A percentile compares a stretch with the other conserved stretches of the same genome.
These are phyloP conservation scores for Phoenix dactylifera DNA, from an alignment of 176 grass and related monocot genomes.

Conservation along the genomic window DNA sequence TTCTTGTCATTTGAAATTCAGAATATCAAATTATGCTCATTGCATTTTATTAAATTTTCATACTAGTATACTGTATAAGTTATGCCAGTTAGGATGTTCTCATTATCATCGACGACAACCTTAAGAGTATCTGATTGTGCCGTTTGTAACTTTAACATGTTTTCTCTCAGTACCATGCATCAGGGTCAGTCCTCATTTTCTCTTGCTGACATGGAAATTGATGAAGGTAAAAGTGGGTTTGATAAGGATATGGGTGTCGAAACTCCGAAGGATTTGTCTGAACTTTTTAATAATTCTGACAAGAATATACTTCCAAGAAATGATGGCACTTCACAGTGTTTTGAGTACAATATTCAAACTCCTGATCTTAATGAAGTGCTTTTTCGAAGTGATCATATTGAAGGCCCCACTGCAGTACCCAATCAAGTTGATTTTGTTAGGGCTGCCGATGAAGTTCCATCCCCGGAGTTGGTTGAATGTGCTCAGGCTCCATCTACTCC, in stretches of 20 bases:
- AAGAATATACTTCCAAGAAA: conserved; percentile 21
- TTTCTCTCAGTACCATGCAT: conserved; percentile 34
- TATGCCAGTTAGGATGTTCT: no score
- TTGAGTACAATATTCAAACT: conserved; percentile 59
- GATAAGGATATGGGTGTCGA: conserved; percentile 35
- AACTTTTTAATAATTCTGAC: conserved; percentile 20
- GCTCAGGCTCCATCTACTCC: conserved; percentile 80
- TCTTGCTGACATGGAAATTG: conserved; percentile 67
- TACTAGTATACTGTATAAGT: no score
- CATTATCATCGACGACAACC: no score
- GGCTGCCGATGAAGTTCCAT: conserved; percentile 35
- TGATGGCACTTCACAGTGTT: conserved; percentile 45
- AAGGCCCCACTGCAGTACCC: conserved; percentile 36
- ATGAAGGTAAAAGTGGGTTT: conserved; percentile 30
- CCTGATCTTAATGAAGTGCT: conserved; percentile 90
- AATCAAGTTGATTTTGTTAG: conserved; percentile 39
- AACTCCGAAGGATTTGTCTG: conserved; percentile 34
- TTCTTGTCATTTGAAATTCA: no score
- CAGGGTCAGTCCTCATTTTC: conserved; percentile 43
- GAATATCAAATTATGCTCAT: no score
- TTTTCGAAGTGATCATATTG: conserved; percentile 48
- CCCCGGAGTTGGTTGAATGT: conserved; percentile 50
- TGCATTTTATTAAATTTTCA: no score
- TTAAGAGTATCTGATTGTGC: no score
- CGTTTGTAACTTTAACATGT: conserved; percentile 7